Conservation (phyloP, 768 basidiomycete species). For the Fomitopsis serialis region DNA sequence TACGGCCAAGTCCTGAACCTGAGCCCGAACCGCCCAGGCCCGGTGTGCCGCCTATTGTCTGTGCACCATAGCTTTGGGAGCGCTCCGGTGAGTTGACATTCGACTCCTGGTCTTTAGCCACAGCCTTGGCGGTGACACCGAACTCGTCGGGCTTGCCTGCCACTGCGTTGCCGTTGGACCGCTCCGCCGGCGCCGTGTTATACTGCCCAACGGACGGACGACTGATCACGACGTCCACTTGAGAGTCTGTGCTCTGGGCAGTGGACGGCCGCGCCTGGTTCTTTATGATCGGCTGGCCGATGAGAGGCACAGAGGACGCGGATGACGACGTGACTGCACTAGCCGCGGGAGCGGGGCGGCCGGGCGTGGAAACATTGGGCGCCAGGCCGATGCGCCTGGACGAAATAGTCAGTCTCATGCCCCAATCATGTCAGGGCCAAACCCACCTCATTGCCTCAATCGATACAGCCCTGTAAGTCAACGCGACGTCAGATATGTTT, state of each 20-base stretch:
- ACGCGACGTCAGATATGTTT: constrained; percentile 3
- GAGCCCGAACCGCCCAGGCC: background rate
- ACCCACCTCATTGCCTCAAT: constrained; percentile 56
- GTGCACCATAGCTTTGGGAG: constrained; percentile 4
- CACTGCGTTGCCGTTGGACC: constrained; percentile 11
- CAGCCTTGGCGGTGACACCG: constrained; percentile 11
- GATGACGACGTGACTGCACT: background rate
- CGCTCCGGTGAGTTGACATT: background rate
- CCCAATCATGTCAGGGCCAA: background rate
- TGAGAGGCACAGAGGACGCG: background rate
- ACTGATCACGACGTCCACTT: constrained; percentile 3
- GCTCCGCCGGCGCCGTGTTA: constrained; percentile 22
- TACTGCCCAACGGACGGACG: constrained; percentile 20
- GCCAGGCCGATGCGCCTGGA: constrained; percentile 45
- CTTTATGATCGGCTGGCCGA: constrained; percentile 2
- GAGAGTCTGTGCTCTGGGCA: constrained; percentile 5
- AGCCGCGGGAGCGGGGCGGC: background rate
- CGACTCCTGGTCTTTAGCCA: constrained; percentile 6
- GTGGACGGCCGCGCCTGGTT: constrained; percentile 1
- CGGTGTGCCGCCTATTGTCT: constrained; percentile 18
- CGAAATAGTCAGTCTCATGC: constrained; percentile 1
- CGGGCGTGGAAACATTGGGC: constrained; percentile 29
- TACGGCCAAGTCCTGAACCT: constrained; percentile 1
- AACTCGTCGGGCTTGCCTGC: constrained; percentile 17
- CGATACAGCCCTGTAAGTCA: constrained; percentile 55